These are phyloP conservation scores for Logfia minima DNA, from an alignment of 129 eudicot species.

Conservation along the genomic window DNA sequence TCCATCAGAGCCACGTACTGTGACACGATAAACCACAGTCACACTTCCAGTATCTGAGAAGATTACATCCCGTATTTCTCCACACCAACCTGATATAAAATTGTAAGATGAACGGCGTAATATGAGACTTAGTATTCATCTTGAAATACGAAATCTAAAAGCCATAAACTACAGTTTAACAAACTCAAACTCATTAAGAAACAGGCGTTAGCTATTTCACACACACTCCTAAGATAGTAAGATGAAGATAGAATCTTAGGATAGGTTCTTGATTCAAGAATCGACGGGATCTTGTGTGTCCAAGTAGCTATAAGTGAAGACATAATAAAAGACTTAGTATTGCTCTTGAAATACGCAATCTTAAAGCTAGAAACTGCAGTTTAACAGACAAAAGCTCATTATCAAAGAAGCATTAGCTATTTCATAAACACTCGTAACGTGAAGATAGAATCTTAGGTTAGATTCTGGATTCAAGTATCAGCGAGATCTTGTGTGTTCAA, in stretches of 20 bases:
- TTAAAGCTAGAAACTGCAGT: slow-evolving; percentile 11
- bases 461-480: not conserved
- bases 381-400: not conserved
- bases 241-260: not conserved
- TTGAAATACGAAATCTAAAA: slow-evolving; percentile 9
- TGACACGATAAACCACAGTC: slow-evolving; percentile 95
- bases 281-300: not conserved
- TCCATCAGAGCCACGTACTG: slow-evolving; percentile 88
- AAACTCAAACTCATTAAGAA: not conserved
- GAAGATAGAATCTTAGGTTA: not conserved
- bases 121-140: slow-evolving; percentile 2
- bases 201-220: not conserved
- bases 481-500: not conserved
- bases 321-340: not conserved
- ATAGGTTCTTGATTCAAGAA: not conserved
- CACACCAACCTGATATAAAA: slow-evolving; percentile 83
- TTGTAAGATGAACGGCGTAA: not conserved
- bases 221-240: not conserved
- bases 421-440: not conserved
- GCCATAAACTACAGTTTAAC: slow-evolving; percentile 3
- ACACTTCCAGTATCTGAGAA: slow-evolving; percentile 85
- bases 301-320: not conserved
- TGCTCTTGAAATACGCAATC: slow-evolving; percentile 5
- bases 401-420: not conserved
- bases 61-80: slow-evolving; percentile 94